phyloP scores from a whole-genome alignment of 441 rosid species.

The Breynia disticha region DNA sequence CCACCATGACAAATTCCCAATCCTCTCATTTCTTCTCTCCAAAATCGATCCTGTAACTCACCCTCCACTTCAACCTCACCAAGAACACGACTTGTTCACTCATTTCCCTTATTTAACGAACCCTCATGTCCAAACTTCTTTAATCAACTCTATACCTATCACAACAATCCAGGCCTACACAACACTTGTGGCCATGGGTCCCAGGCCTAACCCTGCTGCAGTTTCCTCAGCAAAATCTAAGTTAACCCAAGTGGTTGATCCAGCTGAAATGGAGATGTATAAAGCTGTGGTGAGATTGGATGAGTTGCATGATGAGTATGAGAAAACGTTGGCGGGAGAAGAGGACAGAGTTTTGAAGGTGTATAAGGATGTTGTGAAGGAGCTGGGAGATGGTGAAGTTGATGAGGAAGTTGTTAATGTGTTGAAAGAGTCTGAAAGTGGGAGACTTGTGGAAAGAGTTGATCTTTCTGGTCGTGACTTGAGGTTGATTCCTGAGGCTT shows the following conservation, averaged over 20 bases:
- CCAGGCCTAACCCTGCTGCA: constrained; percentile 32
- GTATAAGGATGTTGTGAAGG: constrained; percentile 20
- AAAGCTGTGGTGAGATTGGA: constrained; percentile 34
- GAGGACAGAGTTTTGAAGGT: constrained; percentile 36
- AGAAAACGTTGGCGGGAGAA: constrained; percentile 26
- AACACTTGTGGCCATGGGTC: constrained; percentile 29
- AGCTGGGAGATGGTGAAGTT: constrained; percentile 17
- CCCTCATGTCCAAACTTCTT: constrained; percentile 15
- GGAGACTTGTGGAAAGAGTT: constrained; percentile 30
- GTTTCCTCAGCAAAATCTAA: constrained; percentile 30
- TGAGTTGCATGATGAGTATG: constrained; percentile 34
- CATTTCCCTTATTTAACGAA: constrained; percentile 23
- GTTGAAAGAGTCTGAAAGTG: constrained; percentile 28
- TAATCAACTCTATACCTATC: constrained; percentile 22
- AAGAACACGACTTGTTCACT: constrained; percentile 6
- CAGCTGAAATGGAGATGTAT: constrained; percentile 20
- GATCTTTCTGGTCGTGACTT: constrained; percentile 38
- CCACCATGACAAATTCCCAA: constrained; percentile 17
- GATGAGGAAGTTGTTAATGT: constrained; percentile 35
- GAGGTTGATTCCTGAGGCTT: constrained; percentile 44
- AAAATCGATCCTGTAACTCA: constrained; percentile 16
- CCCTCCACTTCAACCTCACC: constrained; percentile 15
- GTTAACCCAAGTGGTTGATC: constrained; percentile 25
- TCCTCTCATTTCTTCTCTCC: constrained; percentile 23
- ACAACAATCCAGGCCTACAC: constrained; percentile 20